Evolutionary conservation across 2,329 filamentous ascomycete species (phyloP), one percentile per base, ranked within the genome.

Genomic region (Stenocarpella maydis): DNA sequence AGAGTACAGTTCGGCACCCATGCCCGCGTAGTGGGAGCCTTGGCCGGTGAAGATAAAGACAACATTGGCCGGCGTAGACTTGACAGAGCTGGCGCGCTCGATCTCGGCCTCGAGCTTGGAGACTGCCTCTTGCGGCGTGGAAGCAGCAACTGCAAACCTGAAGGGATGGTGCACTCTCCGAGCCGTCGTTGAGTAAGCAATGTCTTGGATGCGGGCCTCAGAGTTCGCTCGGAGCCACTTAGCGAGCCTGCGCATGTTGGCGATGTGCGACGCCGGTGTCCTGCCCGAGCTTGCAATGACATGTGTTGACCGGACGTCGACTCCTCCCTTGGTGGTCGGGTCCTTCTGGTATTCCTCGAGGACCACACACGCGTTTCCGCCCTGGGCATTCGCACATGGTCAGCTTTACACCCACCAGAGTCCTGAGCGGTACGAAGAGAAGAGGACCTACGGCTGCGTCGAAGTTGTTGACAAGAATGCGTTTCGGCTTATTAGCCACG

Each of bases 171-270:
- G 87, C 5, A 86, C 82, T 17, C 85, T 82, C 19, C 88, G 83
- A n/a, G 90, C 90, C 4, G 88, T 90, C 0, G 87, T 87, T 0
- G 88, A 90, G 76, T 91, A 91, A 0, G 88, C 85, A 2, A 91
- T 78, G 65, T 85, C 81, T 4, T 82, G 78, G 15, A 90, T 82
- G 4, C 84, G 81, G 15, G 77, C 72, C 45, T 85, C 83, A 72
- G 89, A 81, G 74, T 83, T 87, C 8, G 77, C 76, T 2, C 65
- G 58, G 5, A 70, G 21, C 58, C 67, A 70, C 43, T 54, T 53
- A 14, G 87, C 77, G 1, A 89, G 79, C n/a, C 80, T 79, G 71
- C 85, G 79, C 7, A 86, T 80, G 72, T 90, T 90, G 65, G 80
- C 81, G 26, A 80, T 82, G 76, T 89, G 86, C 6, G 87, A 80